Evolutionary conservation across 2,329 filamentous ascomycete species (phyloP), one percentile per base, ranked within the genome.

Genomic region (Fusarium torreyae): DNA sequence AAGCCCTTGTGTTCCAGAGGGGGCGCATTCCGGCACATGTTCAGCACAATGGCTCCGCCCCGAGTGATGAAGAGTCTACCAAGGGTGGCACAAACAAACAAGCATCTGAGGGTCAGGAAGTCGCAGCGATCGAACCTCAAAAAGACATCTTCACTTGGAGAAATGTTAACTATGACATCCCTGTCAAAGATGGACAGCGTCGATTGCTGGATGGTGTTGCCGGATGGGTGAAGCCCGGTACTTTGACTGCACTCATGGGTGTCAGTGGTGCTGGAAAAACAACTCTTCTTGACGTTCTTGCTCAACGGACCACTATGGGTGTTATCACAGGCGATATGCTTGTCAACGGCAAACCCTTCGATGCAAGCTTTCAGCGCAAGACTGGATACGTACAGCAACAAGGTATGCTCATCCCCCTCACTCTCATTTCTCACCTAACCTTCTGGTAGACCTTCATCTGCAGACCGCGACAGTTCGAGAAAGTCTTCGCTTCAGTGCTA

Each of bases 151-250:
- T 96, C 79, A 91, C 91, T 45, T 97, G 93, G 93, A 85, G 88
- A 58, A 85, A 94, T 70, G 89, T 96, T 1, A 90, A 89, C 72
- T 97, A 86, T 60, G 84, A 88, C 34, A 86, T 89, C 68, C 87
- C 91, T 70, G 92, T 96, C 80, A 95, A 95, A 80, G 85, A 85
- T 2, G 87, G 93, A 68, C 81, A 85, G 2, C 88, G 93, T n/a
- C 86, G 91, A 20, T 77, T 97, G 64, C 81, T 97, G 53, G 90
- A 97, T 70, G 83, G 94, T 57, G 92, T 97, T 2, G 88, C 92
- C 70, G 94, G 94, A 8, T 97, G 92, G 92, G 93, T 97, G 59
- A 94, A 94, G 77, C 94, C 94, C 1, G 94, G 94, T 26, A 97
- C 92, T 5, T 81, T 96, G 40, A 97, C 93, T 7, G 93, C 93